A percentile compares a stretch with the other conserved stretches of the same genome.
Evolutionary conservation across 176 grass and related monocot species (phyloP).

Genomic region (Oryza meyeriana): DNA sequence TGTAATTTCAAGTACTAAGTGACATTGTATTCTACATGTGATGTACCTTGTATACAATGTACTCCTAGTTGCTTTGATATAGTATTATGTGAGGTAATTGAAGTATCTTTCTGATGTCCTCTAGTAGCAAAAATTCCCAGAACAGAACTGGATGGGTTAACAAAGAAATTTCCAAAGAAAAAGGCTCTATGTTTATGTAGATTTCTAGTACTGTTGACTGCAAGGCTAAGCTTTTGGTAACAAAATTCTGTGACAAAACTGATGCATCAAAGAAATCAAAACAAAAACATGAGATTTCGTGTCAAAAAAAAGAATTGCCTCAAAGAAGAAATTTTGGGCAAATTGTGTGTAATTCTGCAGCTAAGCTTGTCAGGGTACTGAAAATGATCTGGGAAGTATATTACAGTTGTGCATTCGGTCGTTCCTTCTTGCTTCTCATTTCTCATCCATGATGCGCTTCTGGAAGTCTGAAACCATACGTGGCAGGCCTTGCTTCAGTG

Average conservation of each 20-base stretch:
- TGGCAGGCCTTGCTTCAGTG: constrained; percentile 75
- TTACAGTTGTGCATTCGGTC: constrained; percentile 28
- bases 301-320: constrained; percentile 34
- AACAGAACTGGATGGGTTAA: neutral
- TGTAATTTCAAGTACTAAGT: neutral
- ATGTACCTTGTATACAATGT: neutral
- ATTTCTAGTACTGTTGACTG: neutral
- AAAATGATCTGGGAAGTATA: constrained; percentile 30
- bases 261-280: constrained; percentile 34
- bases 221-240: constrained; percentile 14
- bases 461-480: constrained; percentile 87
- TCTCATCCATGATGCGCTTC: constrained; percentile 72
- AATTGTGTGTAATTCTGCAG: neutral
- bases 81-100: neutral
- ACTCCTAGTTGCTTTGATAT: neutral
- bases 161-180: neutral
- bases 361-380: constrained; percentile 30
- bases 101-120: neutral
- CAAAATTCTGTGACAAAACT: constrained; percentile 28
- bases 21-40: neutral
- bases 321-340: neutral
- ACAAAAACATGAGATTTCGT: constrained; percentile 28
- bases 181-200: constrained; percentile 20
- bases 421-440: constrained; percentile 30
- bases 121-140: neutral